phyloP scores from a whole-genome alignment of 225 moss, liverwort and hornwort genomes.

The Bryoerythrophyllum caledonicum region DNA sequence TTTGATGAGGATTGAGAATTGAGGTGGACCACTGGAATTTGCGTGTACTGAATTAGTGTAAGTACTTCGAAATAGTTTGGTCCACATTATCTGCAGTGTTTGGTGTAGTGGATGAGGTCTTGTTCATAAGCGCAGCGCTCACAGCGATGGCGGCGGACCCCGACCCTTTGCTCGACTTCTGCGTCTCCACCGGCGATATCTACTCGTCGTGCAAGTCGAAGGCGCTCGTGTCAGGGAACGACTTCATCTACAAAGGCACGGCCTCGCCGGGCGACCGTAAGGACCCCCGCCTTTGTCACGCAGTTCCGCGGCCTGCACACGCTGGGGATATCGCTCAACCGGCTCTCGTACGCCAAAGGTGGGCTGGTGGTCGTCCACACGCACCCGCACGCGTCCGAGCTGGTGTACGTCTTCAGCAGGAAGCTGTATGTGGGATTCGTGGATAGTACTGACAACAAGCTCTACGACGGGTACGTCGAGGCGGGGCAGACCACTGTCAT shows the following conservation, averaged over 20 bases:
- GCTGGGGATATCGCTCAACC: not conserved
- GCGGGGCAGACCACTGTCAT: not conserved
- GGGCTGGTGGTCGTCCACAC: constrained; percentile 6
- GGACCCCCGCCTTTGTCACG: not conserved
- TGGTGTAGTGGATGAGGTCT: too few species aligned
- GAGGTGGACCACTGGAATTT: too few species aligned
- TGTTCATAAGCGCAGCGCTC: not conserved
- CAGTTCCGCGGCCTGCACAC: constrained; percentile 7
- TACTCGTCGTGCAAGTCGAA: not conserved
- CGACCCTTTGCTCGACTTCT: constrained; percentile 15
- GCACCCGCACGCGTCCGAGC: not conserved
- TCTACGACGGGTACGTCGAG: not conserved
- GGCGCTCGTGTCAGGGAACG: not conserved
- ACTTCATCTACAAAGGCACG: constrained; percentile 7
- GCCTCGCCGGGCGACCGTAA: not conserved
- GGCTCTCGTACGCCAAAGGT: not conserved
- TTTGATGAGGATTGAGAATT: too few species aligned
- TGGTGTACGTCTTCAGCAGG: not conserved
- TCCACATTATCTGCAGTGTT: too few species aligned
- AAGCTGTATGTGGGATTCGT: not conserved
- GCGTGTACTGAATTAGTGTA: too few species aligned
- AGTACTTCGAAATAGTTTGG: too few species aligned
- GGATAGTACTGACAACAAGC: not conserved
- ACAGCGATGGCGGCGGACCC: not conserved
- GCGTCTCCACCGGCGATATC: not conserved